Base-by-base conservation (phyloP, 2,329 filamentous ascomycete species). In the Aschersonia sp. region DNA sequence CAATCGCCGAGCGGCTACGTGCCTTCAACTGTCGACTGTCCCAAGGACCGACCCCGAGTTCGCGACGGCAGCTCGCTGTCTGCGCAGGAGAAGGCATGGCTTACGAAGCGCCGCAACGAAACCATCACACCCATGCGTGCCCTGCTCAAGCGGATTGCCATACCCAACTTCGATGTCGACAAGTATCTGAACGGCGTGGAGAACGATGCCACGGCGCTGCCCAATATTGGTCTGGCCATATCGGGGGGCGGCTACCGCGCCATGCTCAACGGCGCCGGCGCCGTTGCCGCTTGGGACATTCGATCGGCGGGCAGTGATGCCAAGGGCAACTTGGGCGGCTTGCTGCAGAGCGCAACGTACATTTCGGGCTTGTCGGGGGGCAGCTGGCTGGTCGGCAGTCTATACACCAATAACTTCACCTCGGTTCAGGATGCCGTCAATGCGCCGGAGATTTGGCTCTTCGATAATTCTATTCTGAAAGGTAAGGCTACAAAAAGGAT, bases 171-270 rank as follows among this genome's bases (percentile, higher is more conserved):
- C 51, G 81, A 95, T 63, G 82, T 80, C n/a, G 70, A 69, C 1
- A 60, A 66, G 2, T 97, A 92, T 60, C 79, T 97, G 55, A 46
- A 53, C 22, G 50, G 62, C 49, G 64, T 52, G 30, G 57, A 62
- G 47, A 56, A 32, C 6, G 49, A 63, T 44, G 45, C 55, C 6
- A 59, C 55, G 0, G 63, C 66, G 30, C 62, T 73, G 51, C 72
- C 72, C 46, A 73, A 71, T 54, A 80, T 94, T 51, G 87, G 73
- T 12, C 76, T 94, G 52, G 85, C 87, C 9, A 70, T 84, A 43
- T 92, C 86, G 0, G 87, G 87, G 10, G 88, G 88, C 59, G 88
- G 88, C 37, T 94, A 92, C 61, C 74, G 88, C 48, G 87, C 88
- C n/a, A 71, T 94, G 67, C 70, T 89, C 68, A 90, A 84, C 58